Evolutionary conservation across 176 grass and related monocot genomes (phyloP), one percentile per base, ranked within the genome.

Genomic region (Eremochloa ophiuroides): DNA sequence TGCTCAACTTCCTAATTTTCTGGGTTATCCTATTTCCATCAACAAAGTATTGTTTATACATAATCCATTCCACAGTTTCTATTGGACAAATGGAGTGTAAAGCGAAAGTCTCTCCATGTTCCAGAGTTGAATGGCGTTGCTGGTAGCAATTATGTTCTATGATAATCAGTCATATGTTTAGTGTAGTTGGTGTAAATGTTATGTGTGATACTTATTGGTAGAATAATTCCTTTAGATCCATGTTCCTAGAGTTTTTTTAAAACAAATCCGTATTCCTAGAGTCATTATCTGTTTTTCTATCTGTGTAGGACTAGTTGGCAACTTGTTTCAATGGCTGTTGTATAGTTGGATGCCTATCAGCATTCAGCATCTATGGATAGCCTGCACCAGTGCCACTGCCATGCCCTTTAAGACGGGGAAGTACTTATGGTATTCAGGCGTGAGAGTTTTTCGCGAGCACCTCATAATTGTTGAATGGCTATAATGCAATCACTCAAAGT

Each of bases 371-470:
- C 44, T 73, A 40, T 40, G 8, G 31, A 11, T 69, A 69, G 56
- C 56, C 42, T 82, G 66, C 80, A 66, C 71, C 71, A 69, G 26
- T 62, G 69, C 18, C 71, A 69, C 20, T 62, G 69, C 18, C 47
- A 29, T 85, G 62, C 63, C 77, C 77, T 71, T 55, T 63, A 78
- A 66, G 48, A 25, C 42, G 48, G 75, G 79, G 62, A 71, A 82
- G 70, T 73, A 40, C 44, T 79, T 71, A 18, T 26, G 66, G 33
- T 2, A 30, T 71, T 85, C 66, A 67, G 38, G 38, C 29, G 40
- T 67, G 29, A 66, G 37, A 71, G 14, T 26, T 50, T 51, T 72
- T 68, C 28, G 2, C 70, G 51, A 44, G 22, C 13, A 30, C 63
- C 14, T 64, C 78, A 82, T 82, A 55, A 72, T 72, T 82, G 65